Conservation (phyloP, 129 eudicot genomes). For the Flaveria bidentis region DNA sequence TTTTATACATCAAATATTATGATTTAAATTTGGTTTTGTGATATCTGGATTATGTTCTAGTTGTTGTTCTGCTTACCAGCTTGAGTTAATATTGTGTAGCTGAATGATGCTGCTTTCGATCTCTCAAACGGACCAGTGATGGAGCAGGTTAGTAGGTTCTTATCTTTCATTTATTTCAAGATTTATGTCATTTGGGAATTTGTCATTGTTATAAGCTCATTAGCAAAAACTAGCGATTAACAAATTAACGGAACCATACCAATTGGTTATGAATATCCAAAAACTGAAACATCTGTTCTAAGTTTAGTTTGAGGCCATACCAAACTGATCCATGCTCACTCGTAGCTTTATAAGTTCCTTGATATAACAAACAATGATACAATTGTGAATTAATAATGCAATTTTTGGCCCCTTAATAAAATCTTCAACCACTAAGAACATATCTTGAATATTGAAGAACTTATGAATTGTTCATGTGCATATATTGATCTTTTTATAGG, state of each 20-base stretch:
- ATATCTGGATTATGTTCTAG: not conserved
- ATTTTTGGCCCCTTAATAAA: not conserved
- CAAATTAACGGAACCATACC: too few species aligned
- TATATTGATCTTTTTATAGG: not conserved
- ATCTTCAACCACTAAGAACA: not conserved
- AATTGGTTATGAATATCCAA: too few species aligned
- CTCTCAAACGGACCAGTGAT: slow-evolving; percentile 85
- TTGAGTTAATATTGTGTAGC: slow-evolving; percentile 47
- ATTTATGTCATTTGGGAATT: not conserved
- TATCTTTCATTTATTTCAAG: not conserved
- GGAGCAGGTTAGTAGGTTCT: slow-evolving; percentile 63
- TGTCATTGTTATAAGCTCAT: too few species aligned
- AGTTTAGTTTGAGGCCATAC: not conserved
- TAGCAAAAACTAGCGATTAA: too few species aligned
- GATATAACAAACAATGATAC: not conserved
- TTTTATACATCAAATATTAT: slow-evolving; percentile 3
- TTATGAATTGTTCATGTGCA: not conserved
- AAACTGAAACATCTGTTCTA: too few species aligned
- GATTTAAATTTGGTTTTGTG: not conserved
- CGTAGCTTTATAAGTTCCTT: not conserved
- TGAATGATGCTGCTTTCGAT: slow-evolving; percentile 98
- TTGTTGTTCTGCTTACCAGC: not conserved
- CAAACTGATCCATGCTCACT: not conserved
- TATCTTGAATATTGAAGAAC: not conserved
- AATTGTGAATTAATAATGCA: not conserved